Base-by-base conservation (phyloP, 2,329 filamentous ascomycete genomes). In the Aspergillus nomiae region DNA sequence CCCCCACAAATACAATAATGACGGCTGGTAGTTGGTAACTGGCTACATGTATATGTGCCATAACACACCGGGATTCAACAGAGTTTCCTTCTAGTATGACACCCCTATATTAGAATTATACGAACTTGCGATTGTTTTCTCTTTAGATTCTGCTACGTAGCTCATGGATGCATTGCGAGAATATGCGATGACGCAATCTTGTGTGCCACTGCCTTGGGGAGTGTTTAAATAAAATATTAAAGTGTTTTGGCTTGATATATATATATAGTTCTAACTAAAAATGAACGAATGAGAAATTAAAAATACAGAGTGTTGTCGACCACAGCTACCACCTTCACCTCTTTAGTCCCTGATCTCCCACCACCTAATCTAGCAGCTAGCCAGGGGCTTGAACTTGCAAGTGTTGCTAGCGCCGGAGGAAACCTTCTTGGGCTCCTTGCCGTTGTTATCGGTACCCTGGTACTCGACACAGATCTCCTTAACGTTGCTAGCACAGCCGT, bases 401-500 rank as follows among this genome's bases (percentile, higher is more conserved):
- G n/a, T 30, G 26, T 41, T 59, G 46, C 58, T 59, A 45, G 58
- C 3, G 2, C 58, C 58, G 3, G 58, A 59, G 12, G 12, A 6
- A 26, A 30, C 50, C 58, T 59, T 59, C 46, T 24, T 45, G 34
- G 58, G 58, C 58, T 59, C 58, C 34, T 59, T 32, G 19, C 34
- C 9, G 19, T 54, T 59, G 34, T 54, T 53, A 4, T 43, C 26
- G 10, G 58, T 56, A 26, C 51, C 51, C 51, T 60, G 26, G 30
- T 60, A 60, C 30, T 60, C 51, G 28, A 55, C 48, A 19, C 58
- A 60, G 21, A 60, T 56, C 12, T 41, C 53, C 16, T 48, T 53
- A 6, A 60, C 51, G 41, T 30, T 26, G 19, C 48, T 55, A 26
- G 58, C 58, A 48, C 58, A 60, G 38, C 36, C 36, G 12, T 36